Evolutionary conservation across 768 basidiomycete species (phyloP).

Genomic region (Trametes sanguinea): DNA sequence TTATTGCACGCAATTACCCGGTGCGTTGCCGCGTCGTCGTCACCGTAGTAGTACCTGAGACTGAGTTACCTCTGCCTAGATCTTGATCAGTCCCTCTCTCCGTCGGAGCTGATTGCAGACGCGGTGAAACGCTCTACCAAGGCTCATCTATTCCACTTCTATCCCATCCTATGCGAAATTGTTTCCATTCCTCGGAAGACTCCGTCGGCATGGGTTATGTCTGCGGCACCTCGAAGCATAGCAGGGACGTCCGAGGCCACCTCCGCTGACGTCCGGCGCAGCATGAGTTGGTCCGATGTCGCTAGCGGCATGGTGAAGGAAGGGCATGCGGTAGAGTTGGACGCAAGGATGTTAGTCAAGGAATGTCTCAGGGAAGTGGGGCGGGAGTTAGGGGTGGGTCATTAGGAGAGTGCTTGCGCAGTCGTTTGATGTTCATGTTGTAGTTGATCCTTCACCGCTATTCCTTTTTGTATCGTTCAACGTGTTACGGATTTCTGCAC

Average conservation of each 20-base stretch:
- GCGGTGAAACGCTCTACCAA: constrained; percentile 72
- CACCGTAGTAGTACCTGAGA: background rate
- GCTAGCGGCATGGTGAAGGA: constrained; percentile 27
- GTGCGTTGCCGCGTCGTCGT: constrained; percentile 39
- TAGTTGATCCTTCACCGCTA: background rate
- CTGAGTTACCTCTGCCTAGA: constrained; percentile 25
- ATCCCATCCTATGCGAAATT: constrained; percentile 76
- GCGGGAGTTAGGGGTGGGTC: constrained; percentile 65
- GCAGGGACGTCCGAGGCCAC: background rate
- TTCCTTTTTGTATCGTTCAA: background rate
- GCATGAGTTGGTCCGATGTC: constrained; percentile 21
- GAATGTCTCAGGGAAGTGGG: constrained; percentile 72
- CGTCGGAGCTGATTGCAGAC: constrained; percentile 63
- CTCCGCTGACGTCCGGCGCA: constrained; percentile 8
- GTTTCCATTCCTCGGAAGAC: constrained; percentile 68
- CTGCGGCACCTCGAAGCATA: constrained; percentile 22
- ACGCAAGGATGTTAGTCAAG: constrained; percentile 66
- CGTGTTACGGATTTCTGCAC: constrained; percentile 3
- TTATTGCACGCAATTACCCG: constrained; percentile 55
- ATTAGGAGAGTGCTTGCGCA: background rate
- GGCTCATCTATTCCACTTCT: constrained; percentile 90
- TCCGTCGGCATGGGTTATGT: constrained; percentile 64
- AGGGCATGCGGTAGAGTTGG: constrained; percentile 47
- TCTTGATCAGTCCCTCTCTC: constrained; percentile 47
- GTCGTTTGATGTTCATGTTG: background rate